These are phyloP conservation scores for Eragrostis tef DNA, from an alignment of 202 grass and related monocot genomes.

Conservation along the genomic window DNA sequence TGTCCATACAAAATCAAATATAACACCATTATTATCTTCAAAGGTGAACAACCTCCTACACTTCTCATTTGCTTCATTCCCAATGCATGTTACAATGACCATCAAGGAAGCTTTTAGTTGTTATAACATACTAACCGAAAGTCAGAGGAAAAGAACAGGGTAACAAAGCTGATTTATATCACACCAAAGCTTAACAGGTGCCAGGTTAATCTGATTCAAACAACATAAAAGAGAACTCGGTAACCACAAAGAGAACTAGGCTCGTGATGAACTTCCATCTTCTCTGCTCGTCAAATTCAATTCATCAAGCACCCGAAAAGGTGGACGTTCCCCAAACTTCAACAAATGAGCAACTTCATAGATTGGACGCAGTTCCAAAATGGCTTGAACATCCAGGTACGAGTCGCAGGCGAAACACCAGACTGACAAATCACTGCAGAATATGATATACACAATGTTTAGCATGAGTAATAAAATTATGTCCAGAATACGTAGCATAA, in stretches of 20 bases:
- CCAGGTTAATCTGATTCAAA: constrained; percentile 18
- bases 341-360: constrained; percentile 89
- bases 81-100: background rate
- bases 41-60: constrained; percentile 36
- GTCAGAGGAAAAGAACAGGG: background rate
- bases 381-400: constrained; percentile 88
- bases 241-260: constrained; percentile 35
- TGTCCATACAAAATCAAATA: constrained; percentile 46
- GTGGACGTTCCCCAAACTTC: constrained; percentile 80
- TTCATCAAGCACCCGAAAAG: constrained; percentile 66
- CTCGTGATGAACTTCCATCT: constrained; percentile 48
- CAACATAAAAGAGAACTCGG: constrained; percentile 34
- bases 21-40: constrained; percentile 34
- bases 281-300: constrained; percentile 41
- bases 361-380: constrained; percentile 67
- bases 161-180: constrained; percentile 26
- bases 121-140: background rate
- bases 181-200: constrained; percentile 38
- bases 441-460: constrained; percentile 28
- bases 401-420: constrained; percentile 92
- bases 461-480: constrained; percentile 31
- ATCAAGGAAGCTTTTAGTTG: constrained; percentile 20
- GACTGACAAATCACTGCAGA: constrained; percentile 85
- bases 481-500: background rate
- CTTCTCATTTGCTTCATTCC: constrained; percentile 27